phyloP scores from a whole-genome alignment of 164 flowering plant genomes.

The Platanus orientalis region DNA sequence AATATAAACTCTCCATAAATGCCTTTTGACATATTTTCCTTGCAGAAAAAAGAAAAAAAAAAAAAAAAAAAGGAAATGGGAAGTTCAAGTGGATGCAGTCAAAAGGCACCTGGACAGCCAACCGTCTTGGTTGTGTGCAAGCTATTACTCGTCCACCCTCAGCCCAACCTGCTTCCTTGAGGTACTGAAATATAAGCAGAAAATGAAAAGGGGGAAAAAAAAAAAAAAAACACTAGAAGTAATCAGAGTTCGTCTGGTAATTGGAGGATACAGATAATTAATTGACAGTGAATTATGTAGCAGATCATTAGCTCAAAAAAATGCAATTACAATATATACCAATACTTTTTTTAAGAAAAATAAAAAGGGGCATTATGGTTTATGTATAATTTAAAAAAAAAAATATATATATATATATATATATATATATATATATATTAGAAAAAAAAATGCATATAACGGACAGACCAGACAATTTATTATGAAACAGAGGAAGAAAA shows the following conservation, averaged over 20 bases:
- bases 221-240: background rate
- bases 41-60: background rate
- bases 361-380: too few species aligned
- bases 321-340: too few species aligned
- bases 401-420: too few species aligned
- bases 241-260: background rate
- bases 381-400: too few species aligned
- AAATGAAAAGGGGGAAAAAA: background rate
- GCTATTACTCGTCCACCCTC: conserved; percentile 86
- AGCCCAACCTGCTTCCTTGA: conserved; percentile 98
- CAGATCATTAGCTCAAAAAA: too few species aligned
- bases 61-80: background rate
- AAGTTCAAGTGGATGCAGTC: background rate
- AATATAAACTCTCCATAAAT: too few species aligned
- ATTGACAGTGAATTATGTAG: too few species aligned
- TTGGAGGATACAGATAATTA: too few species aligned
- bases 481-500: background rate
- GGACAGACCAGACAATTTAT: background rate
- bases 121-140: conserved; percentile 92
- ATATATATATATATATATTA: too few species aligned
- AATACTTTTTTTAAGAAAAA: too few species aligned
- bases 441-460: too few species aligned
- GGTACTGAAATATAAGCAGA: conserved; percentile 46
- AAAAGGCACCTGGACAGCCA: conserved; percentile 78
- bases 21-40: too few species aligned